Evolutionary conservation across 2,329 filamentous ascomycete genomes (phyloP).

Genomic region (Alternaria sp.): DNA sequence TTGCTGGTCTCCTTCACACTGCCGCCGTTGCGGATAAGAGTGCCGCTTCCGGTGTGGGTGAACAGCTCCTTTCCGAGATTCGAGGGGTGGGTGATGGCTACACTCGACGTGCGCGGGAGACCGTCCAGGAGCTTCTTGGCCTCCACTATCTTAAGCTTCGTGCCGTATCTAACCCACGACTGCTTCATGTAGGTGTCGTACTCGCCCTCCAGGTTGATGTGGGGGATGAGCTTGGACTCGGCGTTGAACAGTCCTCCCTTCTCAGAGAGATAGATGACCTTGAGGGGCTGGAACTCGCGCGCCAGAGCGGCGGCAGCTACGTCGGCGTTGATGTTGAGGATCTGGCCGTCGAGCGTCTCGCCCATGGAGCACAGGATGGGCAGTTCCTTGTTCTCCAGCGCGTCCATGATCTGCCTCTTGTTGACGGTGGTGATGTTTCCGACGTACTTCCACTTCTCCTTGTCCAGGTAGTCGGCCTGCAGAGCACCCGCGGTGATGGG

Average conservation of each 20-base stretch:
- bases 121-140: conserved; percentile 92
- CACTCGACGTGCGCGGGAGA: conserved; percentile 88
- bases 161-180: conserved; percentile 94
- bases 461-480: conserved; percentile 91
- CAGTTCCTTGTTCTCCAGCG: conserved; percentile 84
- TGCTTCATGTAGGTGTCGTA: conserved; percentile 92
- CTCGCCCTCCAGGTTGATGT: conserved; percentile 96
- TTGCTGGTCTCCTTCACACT: conserved; percentile 79
- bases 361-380: conserved; percentile 97
- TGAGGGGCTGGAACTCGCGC: conserved; percentile 85
- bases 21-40: conserved; percentile 88
- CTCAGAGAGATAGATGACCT: conserved; percentile 98
- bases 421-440: conserved; percentile 95
- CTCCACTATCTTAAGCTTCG: conserved; percentile 94
- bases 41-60: conserved; percentile 93
- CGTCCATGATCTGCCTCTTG: conserved; percentile 86
- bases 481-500: conserved; percentile 91
- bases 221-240: conserved; percentile 94
- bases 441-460: conserved; percentile 94
- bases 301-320: conserved; percentile 94
- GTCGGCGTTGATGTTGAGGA: conserved; percentile 97
- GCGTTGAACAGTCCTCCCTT: conserved; percentile 96
- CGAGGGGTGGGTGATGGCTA: conserved; percentile 96
- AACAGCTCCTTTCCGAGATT: conserved; percentile 97
- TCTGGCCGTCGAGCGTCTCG: conserved; percentile 86